Evolutionary conservation across 2,329 filamentous ascomycete species (phyloP), one percentile per base, ranked within the genome.

Genomic region (Trichoderma sp.): DNA sequence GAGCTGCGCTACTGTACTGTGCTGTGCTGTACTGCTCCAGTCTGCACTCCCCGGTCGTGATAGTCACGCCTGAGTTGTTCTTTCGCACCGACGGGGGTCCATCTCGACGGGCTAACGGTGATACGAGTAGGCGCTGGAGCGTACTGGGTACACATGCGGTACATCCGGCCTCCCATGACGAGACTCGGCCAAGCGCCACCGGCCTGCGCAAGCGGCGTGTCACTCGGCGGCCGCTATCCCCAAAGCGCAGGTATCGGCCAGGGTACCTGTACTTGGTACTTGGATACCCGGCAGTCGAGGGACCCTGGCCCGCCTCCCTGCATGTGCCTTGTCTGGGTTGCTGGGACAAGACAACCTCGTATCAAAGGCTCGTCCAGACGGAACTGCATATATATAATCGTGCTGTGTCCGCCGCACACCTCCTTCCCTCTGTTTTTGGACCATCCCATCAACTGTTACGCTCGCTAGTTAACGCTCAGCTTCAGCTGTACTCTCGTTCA

Each of bases 401-500:
- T n/a, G 48, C 57, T 52, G 25, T 57, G 52, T 65, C 61, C 52
- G 59, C 52, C 61, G 48, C 61, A 65, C 52, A 29, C 22, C 50
- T 54, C 37, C 22, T 35, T 19, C 27, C 35, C 34, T 27, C 25
- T 39, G 61, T 35, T 65, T 56, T 37, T 56, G 37, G 37, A 10
- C 48, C 61, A 56, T 56, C 27, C 48, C 54, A 39, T 35, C 27
- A 56, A 56, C 50, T 54, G 45, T 52, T 65, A 65, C 61, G 57
- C 25, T 65, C 61, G 61, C 61, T 65, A 65, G 61, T 65, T 54
- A 53, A 53, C 2, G 22, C 61, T 56, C 61, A 65, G 52, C 52
- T 45, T 57, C 35, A 19, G 35, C 61, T 65, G 52, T 65, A 65
- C 61, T 65, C 61, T 65, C 61, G 61, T 65, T 65, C 60, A 59